These are phyloP conservation scores for Hypsizygus marmoreus DNA, from an alignment of 768 basidiomycete species.

Conservation along the genomic window DNA sequence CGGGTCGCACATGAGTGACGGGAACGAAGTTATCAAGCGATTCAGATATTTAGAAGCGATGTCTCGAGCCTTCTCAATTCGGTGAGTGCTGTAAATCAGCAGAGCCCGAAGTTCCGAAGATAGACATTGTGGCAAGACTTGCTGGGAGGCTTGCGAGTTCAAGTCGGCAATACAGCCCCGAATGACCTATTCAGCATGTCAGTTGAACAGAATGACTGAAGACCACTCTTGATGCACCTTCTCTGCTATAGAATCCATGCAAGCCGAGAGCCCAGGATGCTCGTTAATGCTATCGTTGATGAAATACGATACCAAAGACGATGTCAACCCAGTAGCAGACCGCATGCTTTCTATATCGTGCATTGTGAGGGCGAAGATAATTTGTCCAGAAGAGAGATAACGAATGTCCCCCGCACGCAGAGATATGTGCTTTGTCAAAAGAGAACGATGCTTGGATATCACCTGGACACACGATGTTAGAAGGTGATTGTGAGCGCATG, in stretches of 20 bases:
- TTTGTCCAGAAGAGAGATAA: slow-evolving; percentile 76
- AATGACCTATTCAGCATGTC: slow-evolving; percentile 59
- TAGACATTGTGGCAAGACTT: slow-evolving; percentile 69
- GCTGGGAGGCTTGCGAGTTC: slow-evolving; percentile 73
- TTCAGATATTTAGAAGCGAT: slow-evolving; percentile 84
- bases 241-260: slow-evolving; percentile 87
- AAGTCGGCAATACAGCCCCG: slow-evolving; percentile 72
- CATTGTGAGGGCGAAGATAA: slow-evolving; percentile 82
- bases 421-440: slow-evolving; percentile 67
- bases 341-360: slow-evolving; percentile 89
- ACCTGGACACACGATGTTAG: slow-evolving; percentile 48
- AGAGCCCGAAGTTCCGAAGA: slow-evolving; percentile 76
- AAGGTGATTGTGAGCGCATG: not conserved
- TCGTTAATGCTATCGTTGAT: slow-evolving; percentile 83
- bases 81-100: slow-evolving; percentile 78
- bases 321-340: slow-evolving; percentile 75
- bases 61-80: slow-evolving; percentile 78
- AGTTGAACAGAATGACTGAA: slow-evolving; percentile 7
- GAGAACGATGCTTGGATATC: slow-evolving; percentile 63
- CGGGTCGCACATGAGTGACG: slow-evolving; percentile 91
- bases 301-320: slow-evolving; percentile 85
- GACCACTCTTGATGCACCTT: slow-evolving; percentile 50
- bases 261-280: slow-evolving; percentile 62
- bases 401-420: slow-evolving; percentile 69
- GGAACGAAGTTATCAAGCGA: slow-evolving; percentile 86